Percentiles rank a stretch among this genome's conserved stretches.
These are phyloP conservation scores for Penicillium simplicissimum DNA, from an alignment of 495 filamentous ascomycete genomes.

Conservation along the genomic window DNA sequence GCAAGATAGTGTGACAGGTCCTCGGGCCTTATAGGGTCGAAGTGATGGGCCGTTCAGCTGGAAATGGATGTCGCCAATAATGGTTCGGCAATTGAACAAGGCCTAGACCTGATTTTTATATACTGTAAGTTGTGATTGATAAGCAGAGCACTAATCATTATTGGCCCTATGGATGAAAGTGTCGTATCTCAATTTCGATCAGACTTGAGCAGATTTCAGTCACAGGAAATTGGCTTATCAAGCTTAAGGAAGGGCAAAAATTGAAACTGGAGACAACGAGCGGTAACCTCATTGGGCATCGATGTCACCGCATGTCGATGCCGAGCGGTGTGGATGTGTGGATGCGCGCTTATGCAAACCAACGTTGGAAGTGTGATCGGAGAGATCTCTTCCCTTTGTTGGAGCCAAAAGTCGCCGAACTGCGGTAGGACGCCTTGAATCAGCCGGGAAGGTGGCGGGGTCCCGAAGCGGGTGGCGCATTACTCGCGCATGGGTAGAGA, in stretches of 20 bases:
- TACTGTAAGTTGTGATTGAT: no score
- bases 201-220: no score
- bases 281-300: not conserved
- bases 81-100: not conserved
- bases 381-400: not conserved
- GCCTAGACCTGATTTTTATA: not conserved
- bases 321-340: not conserved
- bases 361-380: not conserved
- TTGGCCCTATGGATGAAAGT: no score
- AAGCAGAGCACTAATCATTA: no score
- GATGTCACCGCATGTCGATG: not conserved
- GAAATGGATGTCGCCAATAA: not conserved
- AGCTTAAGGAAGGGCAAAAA: no score
- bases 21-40: not conserved
- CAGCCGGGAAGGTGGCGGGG: not conserved
- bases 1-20: no score
- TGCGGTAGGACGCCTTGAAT: slow-evolving; percentile 3
- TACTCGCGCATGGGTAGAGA: slow-evolving; percentile 1
- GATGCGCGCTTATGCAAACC: not conserved
- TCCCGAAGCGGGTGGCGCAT: slow-evolving; percentile 4
- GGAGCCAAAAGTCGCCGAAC: slow-evolving; percentile 7
- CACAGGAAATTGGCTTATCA: no score
- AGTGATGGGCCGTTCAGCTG: not conserved
- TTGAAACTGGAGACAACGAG: not conserved
- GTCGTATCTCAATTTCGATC: no score